Conservation (phyloP, 768 basidiomycete species). For the Pulveroboletus frians region DNA sequence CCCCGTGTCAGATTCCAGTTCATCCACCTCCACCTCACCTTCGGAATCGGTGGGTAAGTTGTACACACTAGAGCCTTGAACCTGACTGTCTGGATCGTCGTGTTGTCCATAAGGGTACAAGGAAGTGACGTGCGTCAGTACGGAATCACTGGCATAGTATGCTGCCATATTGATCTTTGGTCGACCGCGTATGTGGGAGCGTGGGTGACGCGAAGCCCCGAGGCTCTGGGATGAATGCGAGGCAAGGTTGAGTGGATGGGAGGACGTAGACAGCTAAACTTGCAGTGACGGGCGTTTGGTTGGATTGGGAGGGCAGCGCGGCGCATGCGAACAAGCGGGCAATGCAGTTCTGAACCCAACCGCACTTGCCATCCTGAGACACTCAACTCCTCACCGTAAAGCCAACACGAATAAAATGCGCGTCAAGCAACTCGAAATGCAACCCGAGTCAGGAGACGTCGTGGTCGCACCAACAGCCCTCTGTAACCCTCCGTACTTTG, state of each 20-base stretch:
- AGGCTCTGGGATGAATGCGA: background rate
- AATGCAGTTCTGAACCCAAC: conserved; percentile 10
- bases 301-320: conserved; percentile 21
- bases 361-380: conserved; percentile 22
- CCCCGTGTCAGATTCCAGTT: conserved; percentile 31
- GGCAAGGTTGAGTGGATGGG: background rate
- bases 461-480: background rate
- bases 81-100: conserved; percentile 22
- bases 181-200: conserved; percentile 7
- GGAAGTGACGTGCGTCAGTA: conserved; percentile 30
- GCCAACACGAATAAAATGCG: background rate
- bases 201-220: conserved; percentile 5
- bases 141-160: conserved; percentile 26
- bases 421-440: background rate
- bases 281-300: conserved; percentile 15
- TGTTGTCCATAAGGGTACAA: conserved; percentile 28
- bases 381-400: background rate
- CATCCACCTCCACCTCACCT: conserved; percentile 31
- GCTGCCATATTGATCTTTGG: conserved; percentile 27
- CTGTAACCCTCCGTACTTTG: background rate
- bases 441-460: background rate
- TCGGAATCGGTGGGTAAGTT: conserved; percentile 33
- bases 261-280: conserved; percentile 5
- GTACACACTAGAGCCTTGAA: conserved; percentile 25
- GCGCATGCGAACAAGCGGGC: conserved; percentile 23